Evolutionary conservation across 1,284 basidiomycete genomes (phyloP).

Genomic region (Cutaneotrichosporon curvatum): DNA sequence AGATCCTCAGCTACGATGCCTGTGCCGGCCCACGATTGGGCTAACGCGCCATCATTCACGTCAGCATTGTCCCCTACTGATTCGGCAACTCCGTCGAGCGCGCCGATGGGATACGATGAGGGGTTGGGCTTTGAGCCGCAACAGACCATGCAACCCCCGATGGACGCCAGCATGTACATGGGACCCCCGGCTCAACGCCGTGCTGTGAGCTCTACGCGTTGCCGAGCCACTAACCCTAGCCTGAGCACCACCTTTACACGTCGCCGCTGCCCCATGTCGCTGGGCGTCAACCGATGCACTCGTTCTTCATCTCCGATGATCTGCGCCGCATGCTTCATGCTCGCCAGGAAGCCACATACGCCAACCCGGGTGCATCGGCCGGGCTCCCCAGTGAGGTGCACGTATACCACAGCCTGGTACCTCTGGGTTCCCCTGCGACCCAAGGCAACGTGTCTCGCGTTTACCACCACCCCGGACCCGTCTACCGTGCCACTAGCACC

Average conservation of each 20-base stretch:
- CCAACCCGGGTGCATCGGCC: conserved; percentile 24
- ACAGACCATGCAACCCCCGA: background rate
- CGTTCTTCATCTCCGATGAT: conserved; percentile 63
- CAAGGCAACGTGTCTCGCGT: conserved; percentile 64
- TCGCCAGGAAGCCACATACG: conserved; percentile 67
- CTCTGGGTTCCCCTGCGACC: conserved; percentile 48
- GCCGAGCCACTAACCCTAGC: conserved; percentile 47
- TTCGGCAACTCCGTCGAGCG: background rate
- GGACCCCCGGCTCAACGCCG: conserved; percentile 54
- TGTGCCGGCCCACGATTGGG: conserved; percentile 9
- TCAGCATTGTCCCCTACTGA: background rate
- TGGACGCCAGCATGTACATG: conserved; percentile 48
- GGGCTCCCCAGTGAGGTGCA: conserved; percentile 79
- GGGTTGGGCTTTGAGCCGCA: conserved; percentile 12
- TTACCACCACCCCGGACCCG: conserved; percentile 58
- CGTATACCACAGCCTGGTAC: conserved; percentile 81
- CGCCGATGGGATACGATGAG: conserved; percentile 29
- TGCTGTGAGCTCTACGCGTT: conserved; percentile 51
- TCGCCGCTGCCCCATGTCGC: conserved; percentile 52
- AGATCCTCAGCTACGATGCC: background rate
- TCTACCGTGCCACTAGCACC: conserved; percentile 74
- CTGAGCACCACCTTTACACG: conserved; percentile 89
- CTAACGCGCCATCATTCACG: conserved; percentile 11
- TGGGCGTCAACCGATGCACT: conserved; percentile 49
- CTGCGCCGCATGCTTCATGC: conserved; percentile 72